Percentiles rank a stretch among this genome's conserved stretches.
Evolutionary conservation across 1,284 basidiomycete genomes (phyloP).

Genomic region (Pseudomicrostroma phylloplanum): DNA sequence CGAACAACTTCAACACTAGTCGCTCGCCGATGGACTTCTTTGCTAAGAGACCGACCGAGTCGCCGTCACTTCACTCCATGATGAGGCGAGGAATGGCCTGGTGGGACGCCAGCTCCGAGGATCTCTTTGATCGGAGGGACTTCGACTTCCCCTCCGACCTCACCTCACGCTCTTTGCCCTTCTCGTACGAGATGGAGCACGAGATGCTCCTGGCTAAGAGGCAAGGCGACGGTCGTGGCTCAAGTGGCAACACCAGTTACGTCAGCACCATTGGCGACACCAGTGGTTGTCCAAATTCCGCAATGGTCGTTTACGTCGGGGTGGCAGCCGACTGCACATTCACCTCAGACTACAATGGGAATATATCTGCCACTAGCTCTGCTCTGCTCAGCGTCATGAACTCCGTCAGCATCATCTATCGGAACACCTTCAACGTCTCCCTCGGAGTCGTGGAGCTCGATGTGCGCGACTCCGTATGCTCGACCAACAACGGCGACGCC

Average conservation of each 20-base stretch:
- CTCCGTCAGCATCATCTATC: constrained; percentile 68
- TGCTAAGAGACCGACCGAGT: constrained; percentile 14
- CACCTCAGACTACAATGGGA: constrained; percentile 25
- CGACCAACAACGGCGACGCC: constrained; percentile 51
- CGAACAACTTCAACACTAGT: constrained; percentile 20
- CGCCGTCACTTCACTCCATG: background rate
- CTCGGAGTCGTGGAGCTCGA: constrained; percentile 74
- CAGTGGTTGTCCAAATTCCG: constrained; percentile 67
- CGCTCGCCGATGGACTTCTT: constrained; percentile 33
- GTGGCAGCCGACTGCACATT: constrained; percentile 84
- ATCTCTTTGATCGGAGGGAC: background rate
- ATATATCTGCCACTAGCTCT: constrained; percentile 56
- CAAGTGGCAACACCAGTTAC: constrained; percentile 13
- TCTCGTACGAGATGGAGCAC: constrained; percentile 8
- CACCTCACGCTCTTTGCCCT: constrained; percentile 10
- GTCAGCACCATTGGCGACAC: constrained; percentile 53
- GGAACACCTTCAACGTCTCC: constrained; percentile 72
- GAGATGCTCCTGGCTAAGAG: constrained; percentile 22
- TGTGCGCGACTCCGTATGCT: constrained; percentile 57
- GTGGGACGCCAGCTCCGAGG: background rate
- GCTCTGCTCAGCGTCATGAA: constrained; percentile 72
- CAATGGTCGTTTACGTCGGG: constrained; percentile 74
- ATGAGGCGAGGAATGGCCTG: background rate
- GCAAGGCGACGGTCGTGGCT: constrained; percentile 16
- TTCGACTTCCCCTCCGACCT: background rate